A percentile compares a stretch with the other conserved stretches of the same genome.
Evolutionary conservation across 345 rosid species (phyloP).

Genomic region (Brassica juncea): DNA sequence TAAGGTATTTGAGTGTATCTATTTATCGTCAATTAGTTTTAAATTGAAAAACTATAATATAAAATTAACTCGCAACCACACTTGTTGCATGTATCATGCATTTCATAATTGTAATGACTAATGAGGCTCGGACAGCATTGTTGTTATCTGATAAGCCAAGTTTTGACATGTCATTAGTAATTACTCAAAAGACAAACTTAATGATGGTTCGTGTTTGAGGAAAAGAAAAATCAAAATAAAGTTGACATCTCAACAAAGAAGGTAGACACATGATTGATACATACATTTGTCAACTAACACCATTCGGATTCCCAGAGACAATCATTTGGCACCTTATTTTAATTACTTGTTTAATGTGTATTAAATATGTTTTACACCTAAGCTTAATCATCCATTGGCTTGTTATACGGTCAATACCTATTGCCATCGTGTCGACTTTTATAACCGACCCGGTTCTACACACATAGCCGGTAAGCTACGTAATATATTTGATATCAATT

Average conservation of each 20-base stretch:
- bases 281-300: conserved; percentile 36
- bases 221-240: conserved; percentile 4
- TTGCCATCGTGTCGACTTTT: conserved; percentile 8
- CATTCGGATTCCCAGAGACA: conserved; percentile 27
- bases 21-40: too few relatives aligned
- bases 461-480: too few relatives aligned
- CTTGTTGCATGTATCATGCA: too few relatives aligned
- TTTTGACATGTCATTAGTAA: conserved; percentile 3
- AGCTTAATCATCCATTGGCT: conserved; percentile 16
- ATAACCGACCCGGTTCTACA: neutral
- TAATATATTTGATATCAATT: too few relatives aligned
- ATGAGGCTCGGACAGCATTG: neutral
- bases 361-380: conserved; percentile 11
- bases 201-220: conserved; percentile 3
- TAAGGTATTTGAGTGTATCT: too few relatives aligned
- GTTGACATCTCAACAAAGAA: conserved; percentile 40
- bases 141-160: neutral
- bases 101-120: too few relatives aligned
- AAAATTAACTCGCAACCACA: too few relatives aligned
- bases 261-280: conserved; percentile 29
- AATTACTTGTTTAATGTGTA: conserved; percentile 2
- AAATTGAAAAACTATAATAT: too few relatives aligned
- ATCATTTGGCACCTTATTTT: conserved; percentile 33
- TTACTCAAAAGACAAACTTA: conserved; percentile 18
- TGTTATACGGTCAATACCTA: conserved; percentile 1